These are phyloP conservation scores for Ophiorrhiza pumila DNA, from an alignment of 257 asterid species.

Conservation along the genomic window DNA sequence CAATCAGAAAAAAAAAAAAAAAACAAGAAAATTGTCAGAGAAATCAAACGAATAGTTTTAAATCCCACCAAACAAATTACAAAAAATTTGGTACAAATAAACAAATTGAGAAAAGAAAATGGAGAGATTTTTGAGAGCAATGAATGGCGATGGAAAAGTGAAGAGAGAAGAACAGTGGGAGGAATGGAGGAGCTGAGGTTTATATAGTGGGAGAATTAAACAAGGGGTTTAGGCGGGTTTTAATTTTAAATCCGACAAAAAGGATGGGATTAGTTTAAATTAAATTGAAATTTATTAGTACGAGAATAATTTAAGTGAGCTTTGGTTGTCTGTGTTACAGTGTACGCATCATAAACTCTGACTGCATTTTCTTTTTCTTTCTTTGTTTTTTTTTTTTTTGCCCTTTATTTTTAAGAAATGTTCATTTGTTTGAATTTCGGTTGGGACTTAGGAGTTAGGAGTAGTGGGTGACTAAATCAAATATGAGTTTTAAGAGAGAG, in stretches of 20 bases:
- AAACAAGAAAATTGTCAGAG: too few species aligned
- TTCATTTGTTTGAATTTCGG: too few species aligned
- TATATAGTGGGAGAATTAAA: conserved; percentile 1
- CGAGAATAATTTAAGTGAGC: neutral
- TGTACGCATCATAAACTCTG: neutral
- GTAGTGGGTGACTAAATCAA: too few species aligned
- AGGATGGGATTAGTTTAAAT: conserved; percentile 14
- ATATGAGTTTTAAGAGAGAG: too few species aligned
- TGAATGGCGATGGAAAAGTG: neutral
- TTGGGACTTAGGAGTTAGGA: too few species aligned
- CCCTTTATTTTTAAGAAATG: too few species aligned
- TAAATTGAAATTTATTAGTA: conserved; percentile 3
- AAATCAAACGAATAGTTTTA: neutral
- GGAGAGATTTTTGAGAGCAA: neutral
- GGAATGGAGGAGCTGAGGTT: neutral
- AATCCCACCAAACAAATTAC: neutral
- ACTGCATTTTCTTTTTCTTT: neutral
- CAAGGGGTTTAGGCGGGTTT: conserved; percentile 11
- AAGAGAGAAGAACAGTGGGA: neutral
- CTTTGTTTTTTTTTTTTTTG: too few species aligned
- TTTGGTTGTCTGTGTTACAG: conserved; percentile 1
- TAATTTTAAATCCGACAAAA: conserved; percentile 12
- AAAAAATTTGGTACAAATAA: neutral
- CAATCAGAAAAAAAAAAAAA: too few species aligned
- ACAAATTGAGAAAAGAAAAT: neutral